Evolutionary conservation across 768 basidiomycete species (phyloP).

Genomic region (Boletus eberwhitei): DNA sequence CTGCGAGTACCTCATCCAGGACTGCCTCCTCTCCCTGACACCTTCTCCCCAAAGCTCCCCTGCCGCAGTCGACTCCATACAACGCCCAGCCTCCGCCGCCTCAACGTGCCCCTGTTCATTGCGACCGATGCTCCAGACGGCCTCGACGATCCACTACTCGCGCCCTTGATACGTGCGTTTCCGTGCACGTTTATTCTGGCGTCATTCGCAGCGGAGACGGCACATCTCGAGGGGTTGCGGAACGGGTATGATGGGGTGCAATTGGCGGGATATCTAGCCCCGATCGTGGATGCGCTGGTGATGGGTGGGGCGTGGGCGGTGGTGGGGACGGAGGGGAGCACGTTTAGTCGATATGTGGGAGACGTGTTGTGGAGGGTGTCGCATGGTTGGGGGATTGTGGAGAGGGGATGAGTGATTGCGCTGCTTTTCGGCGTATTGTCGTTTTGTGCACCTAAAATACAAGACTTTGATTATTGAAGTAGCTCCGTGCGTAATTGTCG

Average conservation of each 20-base stretch:
- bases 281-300: constrained; percentile 72
- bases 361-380: constrained; percentile 65
- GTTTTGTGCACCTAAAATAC: not conserved
- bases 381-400: constrained; percentile 49
- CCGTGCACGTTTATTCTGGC: constrained; percentile 60
- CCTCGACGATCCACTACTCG: constrained; percentile 40
- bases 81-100: constrained; percentile 25
- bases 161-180: constrained; percentile 48
- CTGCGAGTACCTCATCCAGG: constrained; percentile 27
- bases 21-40: constrained; percentile 23
- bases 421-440: not conserved
- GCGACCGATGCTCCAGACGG: constrained; percentile 56
- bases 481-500: no score
- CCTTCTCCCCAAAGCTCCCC: constrained; percentile 5
- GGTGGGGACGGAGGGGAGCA: constrained; percentile 71
- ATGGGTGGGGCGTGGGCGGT: constrained; percentile 54
- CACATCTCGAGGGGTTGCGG: constrained; percentile 32
- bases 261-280: constrained; percentile 48
- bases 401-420: constrained; percentile 38
- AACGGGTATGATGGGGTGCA: constrained; percentile 49
- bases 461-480: not conserved
- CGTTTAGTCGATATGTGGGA: constrained; percentile 67
- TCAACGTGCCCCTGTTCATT: constrained; percentile 64
- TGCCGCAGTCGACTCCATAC: constrained; percentile 44
- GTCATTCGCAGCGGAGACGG: constrained; percentile 42